phyloP scores from a whole-genome alignment of 2,329 filamentous ascomycete genomes.

The Dactylellina drechsleri region DNA sequence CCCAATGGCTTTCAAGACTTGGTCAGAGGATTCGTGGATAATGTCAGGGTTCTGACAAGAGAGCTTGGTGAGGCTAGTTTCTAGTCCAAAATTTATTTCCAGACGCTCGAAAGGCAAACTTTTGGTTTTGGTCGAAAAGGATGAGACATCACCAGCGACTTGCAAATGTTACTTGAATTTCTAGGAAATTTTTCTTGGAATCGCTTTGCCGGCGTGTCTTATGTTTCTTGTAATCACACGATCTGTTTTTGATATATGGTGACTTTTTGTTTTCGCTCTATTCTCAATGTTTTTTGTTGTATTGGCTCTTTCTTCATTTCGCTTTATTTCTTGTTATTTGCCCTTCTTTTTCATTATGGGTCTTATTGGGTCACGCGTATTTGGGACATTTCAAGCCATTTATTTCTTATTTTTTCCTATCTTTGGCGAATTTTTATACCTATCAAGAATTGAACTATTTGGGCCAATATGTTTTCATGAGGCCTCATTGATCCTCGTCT shows the following conservation, averaged over 20 bases:
- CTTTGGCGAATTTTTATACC: slow-evolving; percentile 13
- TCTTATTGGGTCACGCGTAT: slow-evolving; percentile 21
- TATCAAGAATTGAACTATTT: too few relatives aligned
- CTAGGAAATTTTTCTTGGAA: too few relatives aligned
- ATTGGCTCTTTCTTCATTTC: not conserved
- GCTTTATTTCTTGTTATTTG: not conserved
- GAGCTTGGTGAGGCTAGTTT: slow-evolving; percentile 47
- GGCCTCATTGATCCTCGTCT: not conserved
- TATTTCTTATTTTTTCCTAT: slow-evolving; percentile 4
- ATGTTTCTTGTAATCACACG: slow-evolving; percentile 36
- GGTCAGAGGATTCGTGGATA: slow-evolving; percentile 79
- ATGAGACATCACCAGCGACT: too few relatives aligned
- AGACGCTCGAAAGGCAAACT: too few relatives aligned
- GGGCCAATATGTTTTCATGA: too few relatives aligned
- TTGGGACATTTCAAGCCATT: slow-evolving; percentile 16
- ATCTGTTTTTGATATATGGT: not conserved
- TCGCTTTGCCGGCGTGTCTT: slow-evolving; percentile 14
- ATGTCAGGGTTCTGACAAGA: slow-evolving; percentile 71
- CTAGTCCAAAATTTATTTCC: not conserved
- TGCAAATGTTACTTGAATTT: too few relatives aligned
- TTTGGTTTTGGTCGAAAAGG: too few relatives aligned
- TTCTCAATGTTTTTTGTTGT: not conserved
- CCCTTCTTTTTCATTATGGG: not conserved
- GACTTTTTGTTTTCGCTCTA: too few relatives aligned
- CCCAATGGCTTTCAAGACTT: slow-evolving; percentile 73